Base-by-base conservation (phyloP, 2,329 filamentous ascomycete genomes). In the Colletotrichum navitas region DNA sequence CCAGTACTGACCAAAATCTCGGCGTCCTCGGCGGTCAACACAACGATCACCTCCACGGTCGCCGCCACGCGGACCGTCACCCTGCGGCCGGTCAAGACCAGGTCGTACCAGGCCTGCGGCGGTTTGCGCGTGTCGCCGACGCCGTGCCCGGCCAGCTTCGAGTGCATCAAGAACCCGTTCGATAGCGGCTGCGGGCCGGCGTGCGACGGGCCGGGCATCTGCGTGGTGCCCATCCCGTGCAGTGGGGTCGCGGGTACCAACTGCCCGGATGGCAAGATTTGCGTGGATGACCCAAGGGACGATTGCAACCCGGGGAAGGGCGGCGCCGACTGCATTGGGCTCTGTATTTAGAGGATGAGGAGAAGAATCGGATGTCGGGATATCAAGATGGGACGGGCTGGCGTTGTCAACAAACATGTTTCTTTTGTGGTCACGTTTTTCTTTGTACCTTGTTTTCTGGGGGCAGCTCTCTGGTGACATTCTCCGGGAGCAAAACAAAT, bases 141-240 rank as follows among this genome's bases (percentile, higher is more conserved):
- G 0, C 56, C 68, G 0, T 83, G 81, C 74, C 68, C 74, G 39
- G 66, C 68, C 24, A 73, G 74, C 14, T 74, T 73, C 2, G 66
- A 73, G 2, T 83, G 81, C 63, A 68, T 76, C 18, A 76, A 82
- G 66, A 80, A 83, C 34, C 80, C 81, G 14, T 77, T 81, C 47
- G 58, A 41, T 6, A 12, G 75, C 74, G 39, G 70, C 32, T 82
- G 81, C 52, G 81, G 81, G 10, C 74, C 80, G 76, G 78, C 81
- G 4, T 82, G 81, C 64, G 81, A 82, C 52, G 63, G 26, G 8
- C 78, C 78, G 0, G 81, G 81, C 1, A 81, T 82, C 32, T 83
- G 79, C 55, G 73, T 80, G 1, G 56, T 73, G 7, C 65, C 64
- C 1, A 63, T 56, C 1, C 49, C 39, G 0, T 81, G 80, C 29